phyloP scores from a whole-genome alignment of 2,329 filamentous ascomycete genomes.

The Neurospora sp. region DNA sequence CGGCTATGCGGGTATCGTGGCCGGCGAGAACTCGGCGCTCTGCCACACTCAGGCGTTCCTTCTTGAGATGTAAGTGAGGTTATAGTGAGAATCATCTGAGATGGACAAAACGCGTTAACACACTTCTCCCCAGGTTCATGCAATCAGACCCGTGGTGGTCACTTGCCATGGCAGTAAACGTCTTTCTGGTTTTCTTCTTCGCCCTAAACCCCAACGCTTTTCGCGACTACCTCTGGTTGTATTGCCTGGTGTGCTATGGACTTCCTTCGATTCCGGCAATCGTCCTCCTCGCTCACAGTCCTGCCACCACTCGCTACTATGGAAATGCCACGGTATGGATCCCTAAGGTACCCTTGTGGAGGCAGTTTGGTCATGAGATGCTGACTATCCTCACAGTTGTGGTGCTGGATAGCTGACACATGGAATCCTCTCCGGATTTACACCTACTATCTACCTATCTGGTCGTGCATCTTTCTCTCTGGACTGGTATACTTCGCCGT shows the following conservation, averaged over 20 bases:
- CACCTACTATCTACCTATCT: slow-evolving; percentile 52
- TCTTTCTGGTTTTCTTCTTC: slow-evolving; percentile 59
- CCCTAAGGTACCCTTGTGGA: background rate
- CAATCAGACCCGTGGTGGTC: slow-evolving; percentile 69
- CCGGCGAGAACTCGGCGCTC: slow-evolving; percentile 42
- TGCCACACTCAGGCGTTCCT: slow-evolving; percentile 53
- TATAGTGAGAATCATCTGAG: slow-evolving; percentile 22
- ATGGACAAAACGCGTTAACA: slow-evolving; percentile 7
- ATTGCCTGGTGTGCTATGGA: slow-evolving; percentile 61
- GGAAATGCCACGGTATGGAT: slow-evolving; percentile 44
- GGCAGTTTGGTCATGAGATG: background rate
- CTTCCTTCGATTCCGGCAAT: slow-evolving; percentile 59
- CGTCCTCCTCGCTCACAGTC: slow-evolving; percentile 48
- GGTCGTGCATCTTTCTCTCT: slow-evolving; percentile 47
- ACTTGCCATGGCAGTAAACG: slow-evolving; percentile 73
- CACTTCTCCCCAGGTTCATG: slow-evolving; percentile 50
- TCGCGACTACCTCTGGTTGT: slow-evolving; percentile 60
- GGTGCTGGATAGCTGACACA: slow-evolving; percentile 49
- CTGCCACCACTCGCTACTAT: slow-evolving; percentile 32
- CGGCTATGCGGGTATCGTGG: slow-evolving; percentile 51
- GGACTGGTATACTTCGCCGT: slow-evolving; percentile 45
- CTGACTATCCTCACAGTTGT: slow-evolving; percentile 33
- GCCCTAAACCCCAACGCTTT: slow-evolving; percentile 57
- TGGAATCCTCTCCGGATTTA: slow-evolving; percentile 50
- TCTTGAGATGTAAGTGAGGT: slow-evolving; percentile 52